phyloP scores from a whole-genome alignment of 2,329 filamentous ascomycete genomes.

The Fusarium luffae region DNA sequence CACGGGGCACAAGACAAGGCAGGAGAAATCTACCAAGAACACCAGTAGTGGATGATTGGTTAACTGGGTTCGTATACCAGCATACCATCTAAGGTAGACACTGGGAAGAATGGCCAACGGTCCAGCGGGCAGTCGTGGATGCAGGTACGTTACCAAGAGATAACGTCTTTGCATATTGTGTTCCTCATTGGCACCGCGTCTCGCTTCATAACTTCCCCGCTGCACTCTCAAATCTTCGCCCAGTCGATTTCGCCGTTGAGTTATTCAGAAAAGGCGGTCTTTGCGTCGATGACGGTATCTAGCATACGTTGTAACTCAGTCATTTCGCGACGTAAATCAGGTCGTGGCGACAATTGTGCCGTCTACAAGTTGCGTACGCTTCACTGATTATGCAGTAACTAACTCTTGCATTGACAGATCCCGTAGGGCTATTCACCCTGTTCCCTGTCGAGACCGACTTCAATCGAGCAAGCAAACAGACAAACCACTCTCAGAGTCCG shows the following conservation, averaged over 20 bases:
- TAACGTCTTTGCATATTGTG: not conserved
- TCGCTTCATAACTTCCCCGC: constrained; percentile 3
- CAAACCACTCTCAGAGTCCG: not conserved
- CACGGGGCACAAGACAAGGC: not conserved
- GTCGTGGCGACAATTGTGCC: not conserved
- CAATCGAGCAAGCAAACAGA: constrained; percentile 6
- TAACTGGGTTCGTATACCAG: not conserved
- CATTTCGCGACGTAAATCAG: constrained; percentile 1
- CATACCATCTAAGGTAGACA: no score
- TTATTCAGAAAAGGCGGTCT: constrained; percentile 30
- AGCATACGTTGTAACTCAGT: constrained; percentile 12
- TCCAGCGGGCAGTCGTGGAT: not conserved
- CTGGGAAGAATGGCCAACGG: not conserved
- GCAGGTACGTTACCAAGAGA: not conserved
- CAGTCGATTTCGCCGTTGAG: not conserved
- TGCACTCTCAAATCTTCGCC: constrained; percentile 8
- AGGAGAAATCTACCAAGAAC: not conserved
- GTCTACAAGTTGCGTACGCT: not conserved
- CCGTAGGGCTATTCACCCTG: not conserved
- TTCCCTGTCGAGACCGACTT: not conserved
- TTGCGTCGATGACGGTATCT: not conserved
- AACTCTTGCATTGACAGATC: not conserved
- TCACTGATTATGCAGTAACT: not conserved
- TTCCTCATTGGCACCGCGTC: constrained; percentile 12
- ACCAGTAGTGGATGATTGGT: not conserved